phyloP scores from a whole-genome alignment of 768 basidiomycete genomes.

The Lactarius akahatsu region DNA sequence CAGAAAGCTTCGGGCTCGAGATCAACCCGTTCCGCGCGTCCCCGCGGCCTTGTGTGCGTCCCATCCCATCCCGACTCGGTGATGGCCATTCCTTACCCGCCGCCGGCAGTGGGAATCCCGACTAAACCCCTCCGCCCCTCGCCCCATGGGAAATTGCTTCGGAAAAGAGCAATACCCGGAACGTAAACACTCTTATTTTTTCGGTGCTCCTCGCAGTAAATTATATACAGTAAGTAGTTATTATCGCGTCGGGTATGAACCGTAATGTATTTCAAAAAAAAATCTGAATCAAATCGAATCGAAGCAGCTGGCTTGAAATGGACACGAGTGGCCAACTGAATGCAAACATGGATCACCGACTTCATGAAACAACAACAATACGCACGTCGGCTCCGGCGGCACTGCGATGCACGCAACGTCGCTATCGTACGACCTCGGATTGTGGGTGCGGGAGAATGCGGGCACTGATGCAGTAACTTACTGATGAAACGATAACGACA shows the following conservation, averaged over 20 bases:
- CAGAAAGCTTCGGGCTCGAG: neutral
- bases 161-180: neutral
- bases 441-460: neutral
- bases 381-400: neutral
- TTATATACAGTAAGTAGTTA: neutral
- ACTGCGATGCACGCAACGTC: neutral
- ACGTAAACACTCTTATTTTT: neutral
- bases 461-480: neutral
- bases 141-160: neutral
- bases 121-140: neutral
- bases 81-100: neutral
- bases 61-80: neutral
- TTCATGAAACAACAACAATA: neutral
- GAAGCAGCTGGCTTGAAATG: neutral
- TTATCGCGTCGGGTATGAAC: neutral
- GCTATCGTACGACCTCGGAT: neutral
- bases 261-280: neutral
- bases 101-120: neutral
- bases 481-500: neutral
- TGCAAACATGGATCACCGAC: neutral
- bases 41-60: neutral
- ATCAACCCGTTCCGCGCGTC: neutral
- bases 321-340: neutral
- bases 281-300: neutral
- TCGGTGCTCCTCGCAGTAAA: neutral